phyloP scores from a whole-genome alignment of 2,329 filamentous ascomycete genomes.

The Microsporum canis region DNA sequence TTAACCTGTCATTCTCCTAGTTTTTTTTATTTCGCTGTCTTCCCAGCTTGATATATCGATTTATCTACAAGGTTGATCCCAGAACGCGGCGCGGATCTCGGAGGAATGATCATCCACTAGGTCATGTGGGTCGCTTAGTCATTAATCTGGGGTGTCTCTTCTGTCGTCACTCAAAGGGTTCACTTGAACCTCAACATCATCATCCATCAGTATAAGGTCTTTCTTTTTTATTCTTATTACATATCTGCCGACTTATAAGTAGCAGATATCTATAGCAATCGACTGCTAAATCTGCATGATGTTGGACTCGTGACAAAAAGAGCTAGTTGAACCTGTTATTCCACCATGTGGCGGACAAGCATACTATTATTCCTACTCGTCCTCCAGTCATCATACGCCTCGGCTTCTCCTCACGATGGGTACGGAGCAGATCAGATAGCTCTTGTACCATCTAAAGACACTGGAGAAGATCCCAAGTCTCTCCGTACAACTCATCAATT shows the following conservation, averaged over 20 bases:
- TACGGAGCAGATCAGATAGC: background rate
- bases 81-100: background rate
- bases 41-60: background rate
- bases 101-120: background rate
- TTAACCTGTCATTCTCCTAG: background rate
- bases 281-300: background rate
- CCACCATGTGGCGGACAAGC: background rate
- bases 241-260: background rate
- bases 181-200: background rate
- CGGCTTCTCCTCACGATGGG: background rate
- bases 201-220: background rate
- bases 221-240: background rate
- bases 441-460: constrained; percentile 16
- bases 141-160: background rate
- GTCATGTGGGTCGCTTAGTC: background rate
- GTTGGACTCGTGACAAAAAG: background rate
- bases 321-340: background rate
- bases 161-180: background rate
- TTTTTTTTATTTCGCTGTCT: background rate
- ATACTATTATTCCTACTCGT: background rate
- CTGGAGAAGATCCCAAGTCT: constrained; percentile 9
- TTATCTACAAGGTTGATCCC: background rate
- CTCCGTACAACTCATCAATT: constrained; percentile 25
- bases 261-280: background rate
- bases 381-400: background rate